Evolutionary conservation across 2,329 filamentous ascomycete species (phyloP), one percentile per base, ranked within the genome.

Genomic region (Xylaria sp.): DNA sequence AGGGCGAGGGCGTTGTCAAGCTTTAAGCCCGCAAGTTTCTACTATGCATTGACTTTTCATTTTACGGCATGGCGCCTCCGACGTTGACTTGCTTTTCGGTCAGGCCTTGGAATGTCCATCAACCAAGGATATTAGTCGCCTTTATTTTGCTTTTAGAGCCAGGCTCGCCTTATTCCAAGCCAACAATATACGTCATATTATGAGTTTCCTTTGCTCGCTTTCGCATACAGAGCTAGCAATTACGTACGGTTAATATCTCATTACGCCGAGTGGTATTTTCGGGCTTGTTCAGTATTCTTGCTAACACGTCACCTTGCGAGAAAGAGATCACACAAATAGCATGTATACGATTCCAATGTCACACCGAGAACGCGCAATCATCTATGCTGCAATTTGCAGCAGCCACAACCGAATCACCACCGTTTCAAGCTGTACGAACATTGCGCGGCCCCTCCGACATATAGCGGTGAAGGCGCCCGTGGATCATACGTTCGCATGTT

Each of bases 291-390:
- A 13, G 23, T 21, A 55, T 18, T 63, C 9, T 50, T 53, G n/a
- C 23, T n/a, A n/a, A n/a, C 32, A 32, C 37, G 23, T 10, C 21
- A 9, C 40, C n/a, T n/a, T n/a, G n/a, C n/a, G n/a, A n/a, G n/a
- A n/a, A n/a, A n/a, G 5, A 44, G 18, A 42, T 58, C 50, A 25
- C 47, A 27, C 37, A 25, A 37, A 25, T 51, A 48, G 29, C 40
- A 64, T 27, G 51, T 47, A 44, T 63, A 62, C 55, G 29, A 60
- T 57, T 42, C 47, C 50, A n/a, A 60, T 69, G 66, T 42, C 60
- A 67, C 68, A 27, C 60, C 63, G 57, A 61, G 58, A 71, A 69
- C 60, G 58, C 66, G 58, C 64, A 67, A 69, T 67, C 63, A 62
- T 32, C 32, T 59, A 18, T 44, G n/a, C 25, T 60, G 55, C 53